Evolutionary conservation across 2,329 filamentous ascomycete genomes (phyloP).

Genomic region (Xylariaceae sp.): DNA sequence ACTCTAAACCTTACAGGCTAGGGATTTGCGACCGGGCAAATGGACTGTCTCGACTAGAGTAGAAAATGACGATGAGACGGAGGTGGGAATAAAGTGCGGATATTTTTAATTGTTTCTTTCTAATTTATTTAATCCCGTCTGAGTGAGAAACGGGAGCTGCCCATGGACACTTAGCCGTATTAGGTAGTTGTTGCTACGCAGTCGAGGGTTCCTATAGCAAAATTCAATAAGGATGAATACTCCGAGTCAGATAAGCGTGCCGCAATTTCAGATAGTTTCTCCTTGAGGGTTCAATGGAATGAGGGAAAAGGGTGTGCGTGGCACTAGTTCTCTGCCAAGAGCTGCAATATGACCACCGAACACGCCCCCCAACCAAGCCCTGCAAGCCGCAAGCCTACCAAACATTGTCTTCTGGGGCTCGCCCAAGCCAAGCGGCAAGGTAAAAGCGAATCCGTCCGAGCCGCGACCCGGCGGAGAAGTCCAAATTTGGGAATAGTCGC

Average conservation of each 20-base stretch:
- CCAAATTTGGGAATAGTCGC: conserved; percentile 41
- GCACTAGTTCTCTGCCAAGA: conserved; percentile 34
- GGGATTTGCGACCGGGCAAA: too few species aligned
- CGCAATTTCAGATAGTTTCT: conserved; percentile 37
- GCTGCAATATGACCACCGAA: conserved; percentile 39
- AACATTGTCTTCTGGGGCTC: conserved; percentile 37
- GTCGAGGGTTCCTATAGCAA: conserved; percentile 30
- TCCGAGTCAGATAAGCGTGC: conserved; percentile 42
- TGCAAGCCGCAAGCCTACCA: conserved; percentile 38
- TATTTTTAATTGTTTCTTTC: too few species aligned
- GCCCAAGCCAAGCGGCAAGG: conserved; percentile 40
- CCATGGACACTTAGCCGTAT: conserved; percentile 32
- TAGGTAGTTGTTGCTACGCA: conserved; percentile 36
- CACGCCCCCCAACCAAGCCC: conserved; percentile 34
- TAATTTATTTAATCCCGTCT: too few species aligned
- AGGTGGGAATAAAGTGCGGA: too few species aligned
- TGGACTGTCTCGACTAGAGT: too few species aligned
- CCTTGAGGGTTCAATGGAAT: conserved; percentile 23
- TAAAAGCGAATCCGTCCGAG: conserved; percentile 43
- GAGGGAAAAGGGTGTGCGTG: conserved; percentile 31
- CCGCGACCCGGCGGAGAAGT: conserved; percentile 42
- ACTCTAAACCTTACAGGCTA: too few species aligned
- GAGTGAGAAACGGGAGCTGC: neutral
- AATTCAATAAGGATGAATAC: conserved; percentile 39
- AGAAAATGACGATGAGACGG: too few species aligned